Base-by-base conservation (phyloP, 441 rosid genomes). In the Pelargonium fulgidum region DNA sequence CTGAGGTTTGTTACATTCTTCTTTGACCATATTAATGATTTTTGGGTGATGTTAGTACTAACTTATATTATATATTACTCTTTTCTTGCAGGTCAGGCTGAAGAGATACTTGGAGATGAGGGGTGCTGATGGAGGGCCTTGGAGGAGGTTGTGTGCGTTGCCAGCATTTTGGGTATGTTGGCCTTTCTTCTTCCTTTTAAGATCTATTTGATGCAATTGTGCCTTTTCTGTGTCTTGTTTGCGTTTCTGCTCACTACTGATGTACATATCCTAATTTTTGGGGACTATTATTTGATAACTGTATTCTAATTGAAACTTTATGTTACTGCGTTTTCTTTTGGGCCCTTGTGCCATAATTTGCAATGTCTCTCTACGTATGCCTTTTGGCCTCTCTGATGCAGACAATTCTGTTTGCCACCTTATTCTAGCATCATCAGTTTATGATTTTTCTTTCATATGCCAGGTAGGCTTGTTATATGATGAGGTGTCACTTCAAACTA, bases 71-170 rank as follows among this genome's bases (percentile, higher is more conserved):
- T 19, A 17, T 39, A 58, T 61, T 64, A 52, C 48, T 70, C 48
- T n/a, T 29, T 68, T 68, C 48, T 58, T 81, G 72, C 83, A 92
- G 98, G 99, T 92, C 69, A 86, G 99, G 73, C 78, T 94, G 76
- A 94, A 95, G 88, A 86, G 99, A 67, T 95, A 92, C 82, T 81
- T 95, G 84, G 99, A 95, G 83, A 95, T 95, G 99, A 92, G 98
- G 79, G 99, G 99, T 67, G 97, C 98, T 81, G 99, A 92, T 85
- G 98, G 99, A 78, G 98, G 99, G 73, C 98, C 99, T 56, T 92
- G 96, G 99, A 92, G 99, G 85, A 89, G 98, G 76, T 61, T 92
- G 68, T 94, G 98, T 78, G 99, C 98, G 36, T 78, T 94, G 77
- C 98, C 98, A 44, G 99, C 99, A 69, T 89, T 95, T 80, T 92